Percentiles rank a stretch among this genome's conserved stretches.
phyloP scores from a whole-genome alignment of 179 eudicot genomes.

The Pouteria campechiana region DNA sequence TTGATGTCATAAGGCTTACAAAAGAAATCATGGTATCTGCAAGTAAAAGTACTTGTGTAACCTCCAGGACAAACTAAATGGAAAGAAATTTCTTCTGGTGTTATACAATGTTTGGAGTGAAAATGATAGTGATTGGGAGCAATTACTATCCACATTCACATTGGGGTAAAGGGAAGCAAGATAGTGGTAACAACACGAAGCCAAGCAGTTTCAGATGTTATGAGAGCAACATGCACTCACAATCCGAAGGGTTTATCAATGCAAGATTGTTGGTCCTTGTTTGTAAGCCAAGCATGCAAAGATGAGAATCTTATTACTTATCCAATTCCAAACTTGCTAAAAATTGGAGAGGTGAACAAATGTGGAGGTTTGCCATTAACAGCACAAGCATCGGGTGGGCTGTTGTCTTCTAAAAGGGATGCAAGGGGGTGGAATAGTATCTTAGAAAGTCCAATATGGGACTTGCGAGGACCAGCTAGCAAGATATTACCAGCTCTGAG shows the following conservation, averaged over 20 bases:
- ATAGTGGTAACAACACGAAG: slow-evolving; percentile 4
- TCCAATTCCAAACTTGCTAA: not conserved
- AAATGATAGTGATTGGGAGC: not conserved
- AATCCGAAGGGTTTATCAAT: not conserved
- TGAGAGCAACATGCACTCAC: not conserved
- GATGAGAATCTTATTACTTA: not conserved
- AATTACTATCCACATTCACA: not conserved
- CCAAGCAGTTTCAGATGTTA: not conserved
- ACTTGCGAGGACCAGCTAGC: not conserved
- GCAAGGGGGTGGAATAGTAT: not conserved
- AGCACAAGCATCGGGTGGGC: not conserved
- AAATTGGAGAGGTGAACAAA: slow-evolving; percentile 1
- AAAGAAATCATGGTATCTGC: not conserved
- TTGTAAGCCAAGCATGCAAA: not conserved
- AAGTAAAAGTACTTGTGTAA: not conserved
- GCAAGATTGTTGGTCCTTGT: slow-evolving; percentile 1
- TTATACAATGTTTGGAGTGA: slow-evolving; percentile 8
- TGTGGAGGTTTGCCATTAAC: slow-evolving; percentile 5
- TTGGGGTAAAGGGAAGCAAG: not conserved
- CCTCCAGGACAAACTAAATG: not conserved
- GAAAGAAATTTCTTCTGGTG: slow-evolving; percentile 4
- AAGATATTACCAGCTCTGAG: not conserved
- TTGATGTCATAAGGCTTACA: not conserved
- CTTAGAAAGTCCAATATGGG: not conserved
- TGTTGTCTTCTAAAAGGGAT: not conserved